Evolutionary conservation across 164 flowering plant genomes (phyloP), one percentile per base, ranked within the genome.

Genomic region (Cinnamomum chago): DNA sequence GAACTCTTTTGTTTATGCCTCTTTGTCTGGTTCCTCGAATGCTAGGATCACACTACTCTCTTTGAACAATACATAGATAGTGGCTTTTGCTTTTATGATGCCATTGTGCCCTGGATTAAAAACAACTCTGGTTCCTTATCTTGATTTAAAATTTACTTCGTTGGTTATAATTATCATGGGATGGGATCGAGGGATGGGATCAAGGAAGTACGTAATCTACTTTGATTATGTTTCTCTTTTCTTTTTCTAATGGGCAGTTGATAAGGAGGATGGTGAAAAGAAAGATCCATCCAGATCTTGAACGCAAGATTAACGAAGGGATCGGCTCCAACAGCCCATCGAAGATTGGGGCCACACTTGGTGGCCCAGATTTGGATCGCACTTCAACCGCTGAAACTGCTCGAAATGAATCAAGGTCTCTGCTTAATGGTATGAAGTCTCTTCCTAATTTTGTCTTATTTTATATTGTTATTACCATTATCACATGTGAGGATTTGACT

Each of bases 201-300:
- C 11, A 14, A 55, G 60, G 60, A 55, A 15, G 2, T 28, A 25
- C 1, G 20, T 15, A 55, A 55, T 55, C 6, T 17, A 9, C 9
- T 20, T 18, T 1, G 2, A 20, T 67, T 67, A 51, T 24, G 50
- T 7, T 22, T 0, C 5, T 27, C 52, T 50, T 50, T 4, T 14
- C 6, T 30, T 30, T 30, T 50, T 52, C 12, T 55, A 2, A 17
- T 55, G 60, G 6, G 47, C 71, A 82, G 84, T n/a, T 82, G 72
- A 65, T 82, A 12, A 70, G 62, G 6, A 82, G 70, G 79, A 75
- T 79, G 75, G 22, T 82, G 73, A 79, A 72, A 75, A 82, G 73
- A 75, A 82, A 82, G 75, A 77, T 82, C 72, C 79, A 79, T 70
- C 84, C 84, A 20, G 80, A 76, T 40, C 24, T 72, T 60, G 83